Evolutionary conservation across 2,329 filamentous ascomycete species (phyloP), one percentile per base, ranked within the genome.

Genomic region (Talaromyces atroroseus): DNA sequence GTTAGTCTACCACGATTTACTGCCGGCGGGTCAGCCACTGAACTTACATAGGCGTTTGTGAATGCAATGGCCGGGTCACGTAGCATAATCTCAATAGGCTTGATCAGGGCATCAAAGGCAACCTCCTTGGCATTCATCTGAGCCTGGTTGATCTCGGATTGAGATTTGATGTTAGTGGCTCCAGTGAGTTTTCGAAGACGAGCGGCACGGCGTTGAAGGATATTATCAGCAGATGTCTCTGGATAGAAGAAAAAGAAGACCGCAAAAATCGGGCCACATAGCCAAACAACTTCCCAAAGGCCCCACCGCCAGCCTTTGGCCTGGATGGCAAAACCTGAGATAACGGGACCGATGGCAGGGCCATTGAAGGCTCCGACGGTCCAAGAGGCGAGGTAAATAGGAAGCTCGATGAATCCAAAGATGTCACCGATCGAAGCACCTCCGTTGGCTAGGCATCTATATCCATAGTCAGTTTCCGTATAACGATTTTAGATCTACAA

Each of bases 51-150:
- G 48, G 85, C 58, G 65, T 84, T 81, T 1, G 83, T 80, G 68
- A 87, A 86, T 10, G 81, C 68, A 1, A 87, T 78, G 14, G 83
- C 82, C 0, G 84, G 84, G 56, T 86, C 83, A 67, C 83, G 82
- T 68, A 85, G 62, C 10, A 78, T 83, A 63, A 86, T 83, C 69
- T 84, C 79, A 18, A 83, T 65, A 5, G 84, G 85, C 71, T 65
- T 66, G 58, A 67, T 59, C 2, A 66, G 56, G 23, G 65, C 62
- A 24, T 65, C 60, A 29, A 62, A 23, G 10, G 60, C 54, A 14
- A 66, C 58, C 12, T 56, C 59, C 68, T n/a, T 18, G 24, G 49
- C 23, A 14, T 44, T 52, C 49, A 52, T 29, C 5, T 38, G 29
- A 16, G 20, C 24, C 5, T 84, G 81, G 63, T 85, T 80, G 58